Evolutionary conservation across 1,284 basidiomycete genomes (phyloP), one percentile per base, ranked within the genome.

Genomic region (Bjerkandera adusta): DNA sequence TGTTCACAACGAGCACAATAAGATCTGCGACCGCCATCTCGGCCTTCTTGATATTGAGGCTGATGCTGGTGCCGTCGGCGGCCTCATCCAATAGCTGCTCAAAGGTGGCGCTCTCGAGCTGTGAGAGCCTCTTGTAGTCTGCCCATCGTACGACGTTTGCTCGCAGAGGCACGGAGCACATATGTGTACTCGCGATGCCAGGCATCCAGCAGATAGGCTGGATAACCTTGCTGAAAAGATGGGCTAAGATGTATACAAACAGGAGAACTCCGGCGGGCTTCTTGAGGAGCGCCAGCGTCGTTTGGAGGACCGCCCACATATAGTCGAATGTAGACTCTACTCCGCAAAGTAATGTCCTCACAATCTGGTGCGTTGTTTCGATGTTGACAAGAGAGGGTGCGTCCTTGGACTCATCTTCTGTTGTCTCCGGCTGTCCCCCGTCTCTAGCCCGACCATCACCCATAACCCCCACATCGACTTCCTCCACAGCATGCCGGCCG

Each of bases 21-120:
- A 89, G 68, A 58, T 89, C 85, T 26, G 61, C 67, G 1, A 81
- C 85, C 7, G 85, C 85, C 73, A 89, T 80, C 57, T 88, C 81
- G n/a, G 83, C 80, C 61, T 81, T 81, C 64, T 85, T 81, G 49
- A 89, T 76, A 50, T 85, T 76, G 22, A 85, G 59, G 8, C 83
- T 77, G 29, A n/a, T n/a, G n/a, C n/a, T n/a, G n/a, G 79, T 76
- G 1, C 79, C 73, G 2, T 77, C 79, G 0, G 72, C 70, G n/a
- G n/a, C n/a, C n/a, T n/a, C n/a, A 40, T 77, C 81, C 24, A 83
- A 59, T 21, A 89, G 62, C 48, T 82, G 69, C 46, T 80, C 83
- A 48, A 89, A 79, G 3, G 76, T 77, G 32, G 73, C 65, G 47
- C 71, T 75, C 58, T 89, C 81, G 3, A 79, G 68, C 22, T 81